Conservation (phyloP, 345 rosid genomes). For the Litchi chinensis region DNA sequence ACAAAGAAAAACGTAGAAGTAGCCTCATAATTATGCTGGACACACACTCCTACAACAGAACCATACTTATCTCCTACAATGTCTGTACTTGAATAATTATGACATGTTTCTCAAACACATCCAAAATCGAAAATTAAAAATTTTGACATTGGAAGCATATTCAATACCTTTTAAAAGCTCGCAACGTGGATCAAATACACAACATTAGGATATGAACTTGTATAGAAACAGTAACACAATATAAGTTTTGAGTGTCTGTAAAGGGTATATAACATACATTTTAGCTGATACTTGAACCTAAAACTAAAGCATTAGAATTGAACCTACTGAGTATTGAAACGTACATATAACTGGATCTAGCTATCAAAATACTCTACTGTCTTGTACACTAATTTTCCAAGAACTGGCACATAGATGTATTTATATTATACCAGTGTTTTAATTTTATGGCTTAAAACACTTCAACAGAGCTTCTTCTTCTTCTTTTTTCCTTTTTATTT, state of each 20-base stretch:
- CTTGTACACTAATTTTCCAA: neutral
- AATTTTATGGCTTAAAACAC: neutral
- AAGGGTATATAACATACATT: neutral
- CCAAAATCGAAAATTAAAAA: neutral
- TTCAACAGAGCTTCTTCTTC: neutral
- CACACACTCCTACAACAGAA: neutral
- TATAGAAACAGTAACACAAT: neutral
- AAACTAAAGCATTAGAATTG: neutral
- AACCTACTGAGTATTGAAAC: neutral
- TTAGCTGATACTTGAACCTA: neutral
- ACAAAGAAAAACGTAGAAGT: neutral
- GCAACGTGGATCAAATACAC: neutral
- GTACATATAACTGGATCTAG: neutral
- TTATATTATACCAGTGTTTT: neutral
- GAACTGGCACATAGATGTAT: neutral
- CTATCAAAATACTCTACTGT: neutral
- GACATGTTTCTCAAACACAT: neutral
- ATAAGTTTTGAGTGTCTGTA: neutral
- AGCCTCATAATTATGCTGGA: neutral
- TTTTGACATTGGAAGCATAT: neutral
- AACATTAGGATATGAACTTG: conserved; percentile 2
- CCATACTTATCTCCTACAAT: neutral
- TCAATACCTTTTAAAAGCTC: neutral
- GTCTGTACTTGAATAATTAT: neutral
- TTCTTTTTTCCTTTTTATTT: neutral